Evolutionary conservation across 176 grass and related monocot species (phyloP), one percentile per base, ranked within the genome.

Genomic region (Thalia dealbata): DNA sequence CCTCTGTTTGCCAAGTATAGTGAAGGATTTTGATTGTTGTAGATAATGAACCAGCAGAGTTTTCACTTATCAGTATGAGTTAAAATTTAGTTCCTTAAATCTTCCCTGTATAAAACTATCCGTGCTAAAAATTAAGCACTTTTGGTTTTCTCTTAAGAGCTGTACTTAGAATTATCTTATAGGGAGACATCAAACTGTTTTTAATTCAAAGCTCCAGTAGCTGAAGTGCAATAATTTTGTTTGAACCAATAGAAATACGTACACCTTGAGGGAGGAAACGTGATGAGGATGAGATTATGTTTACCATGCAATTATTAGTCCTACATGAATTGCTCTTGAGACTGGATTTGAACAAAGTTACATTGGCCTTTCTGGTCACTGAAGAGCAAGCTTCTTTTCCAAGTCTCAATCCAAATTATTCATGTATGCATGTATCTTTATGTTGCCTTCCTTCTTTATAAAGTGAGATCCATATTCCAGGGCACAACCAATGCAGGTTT

Each of bases 381-480:
- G 1, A 27, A 61, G n/a, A 61, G 58, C 32, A 38, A 61, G 21
- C 23, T 25, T 61, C 21, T 61, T 61, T 61, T 22, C 23, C n/a
- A 61, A 61, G 23, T 12, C 22, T 24, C 58, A 6, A 2, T 61
- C 58, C 58, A 61, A 61, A 61, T 11, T 24, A 22, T 25, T 61
- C 58, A 61, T 61, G 22, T 19, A 8, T 12, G 23, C 58, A 61
- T 25, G 21, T 60, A 38, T 1, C 58, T 26, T 61, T 10, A 24
- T 61, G 23, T 22, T 61, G 58, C 58, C 58, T 24, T 61, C 58
- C 26, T 24, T n/a, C 58, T 61, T 44, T 69, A 43, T 9, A 69
- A 69, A 69, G 32, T 45, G 18, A 69, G 44, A 44, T 69, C 42
- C 38, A 69, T 44, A 69, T 69, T 43, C 66, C 32, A 72, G 25